These are phyloP conservation scores for Penstemon eatonii DNA, from an alignment of 257 asterid genomes.

Conservation along the genomic window DNA sequence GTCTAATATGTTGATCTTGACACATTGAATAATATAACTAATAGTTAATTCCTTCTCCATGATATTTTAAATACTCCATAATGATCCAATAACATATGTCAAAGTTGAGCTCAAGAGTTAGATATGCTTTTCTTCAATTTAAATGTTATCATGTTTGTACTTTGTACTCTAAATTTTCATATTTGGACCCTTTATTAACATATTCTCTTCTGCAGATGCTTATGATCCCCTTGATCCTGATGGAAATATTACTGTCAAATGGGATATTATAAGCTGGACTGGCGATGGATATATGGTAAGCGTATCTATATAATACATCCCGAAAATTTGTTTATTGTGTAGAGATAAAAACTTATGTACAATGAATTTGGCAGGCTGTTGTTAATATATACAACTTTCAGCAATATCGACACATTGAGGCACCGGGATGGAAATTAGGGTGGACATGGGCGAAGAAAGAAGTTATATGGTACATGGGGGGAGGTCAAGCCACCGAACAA, in stretches of 20 bases:
- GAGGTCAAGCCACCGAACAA: constrained; percentile 56
- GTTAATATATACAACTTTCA: constrained; percentile 53
- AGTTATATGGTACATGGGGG: constrained; percentile 50
- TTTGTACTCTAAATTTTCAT: constrained; percentile 9
- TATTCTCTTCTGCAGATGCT: constrained; percentile 44
- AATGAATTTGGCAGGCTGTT: constrained; percentile 34
- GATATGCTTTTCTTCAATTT: no score
- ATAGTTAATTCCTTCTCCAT: no score
- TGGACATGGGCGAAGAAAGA: constrained; percentile 64
- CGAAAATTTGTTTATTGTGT: background rate
- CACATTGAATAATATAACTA: no score
- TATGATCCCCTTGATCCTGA: constrained; percentile 56
- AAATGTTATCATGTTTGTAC: no score
- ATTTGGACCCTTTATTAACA: background rate
- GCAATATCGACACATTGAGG: constrained; percentile 43
- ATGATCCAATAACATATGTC: no score
- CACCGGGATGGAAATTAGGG: constrained; percentile 57
- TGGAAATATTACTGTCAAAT: constrained; percentile 58
- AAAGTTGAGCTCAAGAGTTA: no score
- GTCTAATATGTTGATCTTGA: no score
- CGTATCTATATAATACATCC: background rate
- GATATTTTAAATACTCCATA: no score
- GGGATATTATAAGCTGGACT: constrained; percentile 59
- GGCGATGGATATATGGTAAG: constrained; percentile 61
- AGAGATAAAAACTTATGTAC: background rate